Conservation (phyloP, 441 rosid genomes). For the Isatis lusitanica region DNA sequence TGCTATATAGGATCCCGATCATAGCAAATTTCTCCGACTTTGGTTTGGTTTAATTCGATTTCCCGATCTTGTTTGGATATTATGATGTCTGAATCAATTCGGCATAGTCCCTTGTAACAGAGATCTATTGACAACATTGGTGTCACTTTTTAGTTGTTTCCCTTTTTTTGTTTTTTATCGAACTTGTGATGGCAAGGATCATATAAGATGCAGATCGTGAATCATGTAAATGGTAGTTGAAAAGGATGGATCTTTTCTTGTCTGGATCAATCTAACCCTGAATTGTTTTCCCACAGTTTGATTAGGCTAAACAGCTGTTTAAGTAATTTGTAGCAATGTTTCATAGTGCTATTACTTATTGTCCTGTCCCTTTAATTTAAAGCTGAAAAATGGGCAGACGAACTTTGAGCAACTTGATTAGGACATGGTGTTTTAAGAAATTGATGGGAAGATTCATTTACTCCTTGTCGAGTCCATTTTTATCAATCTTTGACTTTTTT, state of each 20-base stretch:
- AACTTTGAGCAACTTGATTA: not conserved
- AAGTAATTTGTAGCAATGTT: not conserved
- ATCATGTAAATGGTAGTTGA: conserved; percentile 7
- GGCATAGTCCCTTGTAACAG: not conserved
- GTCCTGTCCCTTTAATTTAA: not conserved
- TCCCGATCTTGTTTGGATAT: not conserved
- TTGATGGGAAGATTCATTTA: not conserved
- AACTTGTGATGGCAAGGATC: conserved; percentile 1
- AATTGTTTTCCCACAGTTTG: not conserved
- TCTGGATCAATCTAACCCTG: not conserved
- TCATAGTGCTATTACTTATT: too few species aligned
- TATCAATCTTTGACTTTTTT: not conserved
- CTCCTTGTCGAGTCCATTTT: not conserved
- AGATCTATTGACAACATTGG: not conserved
- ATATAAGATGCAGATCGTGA: not conserved
- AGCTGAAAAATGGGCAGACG: not conserved
- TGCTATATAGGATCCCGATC: not conserved
- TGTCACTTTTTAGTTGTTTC: not conserved
- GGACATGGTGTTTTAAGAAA: not conserved
- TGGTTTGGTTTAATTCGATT: conserved; percentile 15
- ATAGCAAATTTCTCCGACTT: not conserved
- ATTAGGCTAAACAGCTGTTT: not conserved
- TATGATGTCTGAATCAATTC: not conserved
- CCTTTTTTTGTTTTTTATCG: not conserved
- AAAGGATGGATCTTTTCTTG: not conserved